Evolutionary conservation across 495 filamentous ascomycete genomes (phyloP).

Genomic region (Podospora bellae-mahoneyi): DNA sequence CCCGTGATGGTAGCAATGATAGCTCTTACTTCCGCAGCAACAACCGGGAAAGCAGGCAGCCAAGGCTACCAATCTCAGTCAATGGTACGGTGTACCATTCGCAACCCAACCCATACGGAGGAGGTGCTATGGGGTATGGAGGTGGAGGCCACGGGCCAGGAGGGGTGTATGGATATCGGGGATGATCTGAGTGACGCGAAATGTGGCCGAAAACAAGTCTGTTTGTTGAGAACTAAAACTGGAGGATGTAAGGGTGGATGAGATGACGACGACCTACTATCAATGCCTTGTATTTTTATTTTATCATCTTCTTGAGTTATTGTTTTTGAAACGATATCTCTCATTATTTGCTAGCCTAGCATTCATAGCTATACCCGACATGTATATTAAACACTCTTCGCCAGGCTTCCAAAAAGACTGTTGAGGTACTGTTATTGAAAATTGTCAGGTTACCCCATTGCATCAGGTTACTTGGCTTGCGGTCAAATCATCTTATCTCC

Average conservation of each 20-base stretch:
- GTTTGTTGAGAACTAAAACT: background rate
- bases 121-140: background rate
- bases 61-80: background rate
- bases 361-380: background rate
- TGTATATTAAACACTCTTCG: background rate
- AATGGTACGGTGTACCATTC: background rate
- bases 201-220: background rate
- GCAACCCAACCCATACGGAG: background rate
- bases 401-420: no score
- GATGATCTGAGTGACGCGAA: background rate
- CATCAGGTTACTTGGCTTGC: background rate
- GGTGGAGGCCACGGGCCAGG: background rate
- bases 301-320: background rate
- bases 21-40: background rate
- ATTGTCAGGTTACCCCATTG: background rate
- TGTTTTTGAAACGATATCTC: background rate
- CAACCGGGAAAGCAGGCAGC: background rate
- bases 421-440: background rate
- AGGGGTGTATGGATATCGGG: background rate
- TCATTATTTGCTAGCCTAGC: background rate
- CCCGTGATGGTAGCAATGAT: background rate
- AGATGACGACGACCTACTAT: background rate
- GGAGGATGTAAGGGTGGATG: background rate
- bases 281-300: background rate
- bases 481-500: background rate